Evolutionary conservation across 768 basidiomycete genomes (phyloP).

Genomic region (Scleroderma citrinum): DNA sequence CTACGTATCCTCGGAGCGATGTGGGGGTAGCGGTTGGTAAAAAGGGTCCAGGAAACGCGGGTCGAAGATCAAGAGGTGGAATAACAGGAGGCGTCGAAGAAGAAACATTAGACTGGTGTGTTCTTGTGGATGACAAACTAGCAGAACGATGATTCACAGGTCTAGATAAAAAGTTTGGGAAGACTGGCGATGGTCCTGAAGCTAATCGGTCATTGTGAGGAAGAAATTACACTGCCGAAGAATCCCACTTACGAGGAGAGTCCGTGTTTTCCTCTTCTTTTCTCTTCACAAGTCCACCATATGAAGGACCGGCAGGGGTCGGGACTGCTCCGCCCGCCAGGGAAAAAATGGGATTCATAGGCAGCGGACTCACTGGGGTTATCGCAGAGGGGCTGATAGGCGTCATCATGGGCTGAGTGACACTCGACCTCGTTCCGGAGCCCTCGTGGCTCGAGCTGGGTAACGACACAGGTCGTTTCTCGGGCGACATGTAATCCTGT

Average conservation of each 20-base stretch:
- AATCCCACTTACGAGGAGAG: slow-evolving; percentile 36
- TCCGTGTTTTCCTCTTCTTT: slow-evolving; percentile 26
- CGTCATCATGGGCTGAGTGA: slow-evolving; percentile 30
- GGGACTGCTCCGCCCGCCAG: slow-evolving; percentile 25
- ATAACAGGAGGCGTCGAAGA: slow-evolving; percentile 41
- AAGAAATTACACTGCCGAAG: background rate
- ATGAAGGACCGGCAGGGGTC: slow-evolving; percentile 23
- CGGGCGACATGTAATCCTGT: slow-evolving; percentile 56
- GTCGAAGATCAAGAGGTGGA: slow-evolving; percentile 54
- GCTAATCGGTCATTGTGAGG: background rate
- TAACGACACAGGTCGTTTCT: slow-evolving; percentile 32
- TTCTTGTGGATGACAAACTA: slow-evolving; percentile 58
- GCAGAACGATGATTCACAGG: slow-evolving; percentile 61
- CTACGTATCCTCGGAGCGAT: slow-evolving; percentile 18
- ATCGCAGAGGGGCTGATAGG: slow-evolving; percentile 24
- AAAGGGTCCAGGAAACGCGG: slow-evolving; percentile 41
- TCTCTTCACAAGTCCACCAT: slow-evolving; percentile 12
- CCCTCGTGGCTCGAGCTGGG: slow-evolving; percentile 22
- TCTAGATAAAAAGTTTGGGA: slow-evolving; percentile 55
- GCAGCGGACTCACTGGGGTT: slow-evolving; percentile 23
- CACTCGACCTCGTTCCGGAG: slow-evolving; percentile 20
- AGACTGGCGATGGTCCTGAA: slow-evolving; percentile 44
- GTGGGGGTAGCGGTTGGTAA: slow-evolving; percentile 21
- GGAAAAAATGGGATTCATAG: slow-evolving; percentile 17
- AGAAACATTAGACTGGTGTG: slow-evolving; percentile 42